A percentile compares a stretch with the other conserved stretches of the same genome.
Evolutionary conservation across 1,139 yeast genomes (phyloP).

Genomic region (Lodderomyces parapsilosis): DNA sequence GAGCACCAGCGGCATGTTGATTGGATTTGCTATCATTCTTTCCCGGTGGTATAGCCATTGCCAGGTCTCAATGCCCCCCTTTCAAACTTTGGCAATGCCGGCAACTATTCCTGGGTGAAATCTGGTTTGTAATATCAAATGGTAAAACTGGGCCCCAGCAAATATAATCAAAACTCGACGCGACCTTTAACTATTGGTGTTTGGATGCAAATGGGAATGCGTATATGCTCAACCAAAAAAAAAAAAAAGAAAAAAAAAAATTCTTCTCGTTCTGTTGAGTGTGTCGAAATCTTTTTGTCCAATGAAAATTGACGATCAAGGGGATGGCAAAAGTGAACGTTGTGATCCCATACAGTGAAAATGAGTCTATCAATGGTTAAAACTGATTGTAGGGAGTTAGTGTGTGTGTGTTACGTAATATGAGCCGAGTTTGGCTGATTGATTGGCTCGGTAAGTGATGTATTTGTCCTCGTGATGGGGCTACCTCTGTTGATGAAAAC

Average conservation of each 20-base stretch:
- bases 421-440: neutral
- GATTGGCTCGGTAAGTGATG: neutral
- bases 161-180: neutral
- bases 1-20: constrained; percentile 52
- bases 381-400: neutral
- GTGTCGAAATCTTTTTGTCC: constrained; percentile 1
- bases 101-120: neutral
- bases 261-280: neutral
- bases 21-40: constrained; percentile 31
- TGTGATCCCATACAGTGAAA: neutral
- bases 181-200: constrained; percentile 9
- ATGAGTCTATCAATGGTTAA: neutral
- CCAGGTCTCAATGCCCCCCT: constrained; percentile 3
- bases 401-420: neutral
- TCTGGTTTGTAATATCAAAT: neutral
- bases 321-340: neutral
- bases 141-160: constrained; percentile 1
- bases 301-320: constrained; percentile 3
- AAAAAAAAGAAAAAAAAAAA: constrained; percentile 3
- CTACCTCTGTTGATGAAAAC: neutral
- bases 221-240: neutral
- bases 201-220: constrained; percentile 2
- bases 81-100: neutral
- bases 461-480: neutral
- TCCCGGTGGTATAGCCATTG: constrained; percentile 22